A percentile compares a stretch with the other conserved stretches of the same genome.
These are phyloP conservation scores for Malus hybrid DNA, from an alignment of 331 rosid species.

Conservation along the genomic window DNA sequence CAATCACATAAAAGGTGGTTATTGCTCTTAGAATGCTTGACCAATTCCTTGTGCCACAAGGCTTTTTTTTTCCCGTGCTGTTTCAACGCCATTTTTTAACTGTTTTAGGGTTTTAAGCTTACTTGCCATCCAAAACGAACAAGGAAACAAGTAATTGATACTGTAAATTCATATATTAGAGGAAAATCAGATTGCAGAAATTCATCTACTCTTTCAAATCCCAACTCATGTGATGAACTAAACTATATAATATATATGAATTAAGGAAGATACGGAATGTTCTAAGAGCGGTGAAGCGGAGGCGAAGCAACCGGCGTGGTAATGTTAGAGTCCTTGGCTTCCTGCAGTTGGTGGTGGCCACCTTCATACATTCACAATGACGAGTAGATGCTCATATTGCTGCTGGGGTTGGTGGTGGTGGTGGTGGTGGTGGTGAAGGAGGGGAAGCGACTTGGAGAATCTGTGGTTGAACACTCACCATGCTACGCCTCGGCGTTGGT, in stretches of 20 bases:
- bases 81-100: too few relatives aligned
- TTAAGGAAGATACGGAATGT: not conserved
- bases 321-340: slow-evolving; percentile 23
- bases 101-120: too few relatives aligned
- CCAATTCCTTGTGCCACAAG: not conserved
- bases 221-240: too few relatives aligned
- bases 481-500: slow-evolving; percentile 21
- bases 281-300: not conserved
- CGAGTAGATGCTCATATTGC: not conserved
- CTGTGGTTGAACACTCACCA: slow-evolving; percentile 30
- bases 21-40: not conserved
- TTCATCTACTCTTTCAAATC: not conserved
- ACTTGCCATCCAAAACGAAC: too few relatives aligned
- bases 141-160: too few relatives aligned
- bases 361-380: slow-evolving; percentile 1
- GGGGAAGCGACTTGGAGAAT: slow-evolving; percentile 11
- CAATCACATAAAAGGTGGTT: not conserved
- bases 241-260: too few relatives aligned
- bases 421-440: not conserved
- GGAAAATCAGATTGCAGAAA: too few relatives aligned
- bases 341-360: slow-evolving; percentile 5
- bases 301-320: slow-evolving; percentile 21
- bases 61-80: not conserved
- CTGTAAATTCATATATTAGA: too few relatives aligned
- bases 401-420: not conserved